Percentiles rank a stretch among this genome's conserved stretches.
phyloP scores from a whole-genome alignment of 768 basidiomycete genomes.

The Russula ochroleuca region DNA sequence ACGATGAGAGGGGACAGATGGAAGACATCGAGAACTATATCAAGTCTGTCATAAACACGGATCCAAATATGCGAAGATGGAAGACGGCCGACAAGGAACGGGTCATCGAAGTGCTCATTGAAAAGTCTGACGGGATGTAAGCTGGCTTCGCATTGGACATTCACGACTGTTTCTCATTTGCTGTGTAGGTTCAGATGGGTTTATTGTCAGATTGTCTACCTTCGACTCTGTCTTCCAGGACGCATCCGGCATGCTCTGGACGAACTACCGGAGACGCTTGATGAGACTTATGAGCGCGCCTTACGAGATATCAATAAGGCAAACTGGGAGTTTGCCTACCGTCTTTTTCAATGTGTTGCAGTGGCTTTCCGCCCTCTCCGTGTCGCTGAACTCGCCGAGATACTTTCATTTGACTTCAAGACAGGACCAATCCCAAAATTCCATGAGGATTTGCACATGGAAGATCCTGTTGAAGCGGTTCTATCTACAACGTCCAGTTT shows the following conservation, averaged over 20 bases:
- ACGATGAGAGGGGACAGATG: neutral
- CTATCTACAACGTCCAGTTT: neutral
- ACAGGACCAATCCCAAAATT: neutral
- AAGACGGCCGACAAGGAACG: neutral
- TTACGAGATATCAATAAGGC: neutral
- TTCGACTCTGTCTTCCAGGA: constrained; percentile 1
- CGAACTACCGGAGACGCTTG: neutral
- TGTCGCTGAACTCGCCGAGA: neutral
- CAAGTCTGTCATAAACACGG: neutral
- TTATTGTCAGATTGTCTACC: neutral
- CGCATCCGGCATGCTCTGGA: neutral
- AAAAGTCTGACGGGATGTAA: constrained; percentile 3
- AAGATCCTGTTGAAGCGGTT: neutral
- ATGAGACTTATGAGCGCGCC: neutral
- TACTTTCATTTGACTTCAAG: constrained; percentile 2
- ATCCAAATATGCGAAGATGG: neutral
- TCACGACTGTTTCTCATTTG: neutral
- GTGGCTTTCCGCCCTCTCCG: constrained; percentile 3
- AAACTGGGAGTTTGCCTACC: neutral
- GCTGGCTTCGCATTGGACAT: neutral
- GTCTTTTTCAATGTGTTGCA: neutral
- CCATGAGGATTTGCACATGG: neutral
- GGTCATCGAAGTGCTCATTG: neutral
- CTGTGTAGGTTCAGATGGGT: constrained; percentile 1
- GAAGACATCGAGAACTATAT: constrained; percentile 3